Percentiles rank a stretch among this genome's conserved stretches.
Conservation (phyloP, 2,329 filamentous ascomycete genomes). For the Diaporthe velutina region DNA sequence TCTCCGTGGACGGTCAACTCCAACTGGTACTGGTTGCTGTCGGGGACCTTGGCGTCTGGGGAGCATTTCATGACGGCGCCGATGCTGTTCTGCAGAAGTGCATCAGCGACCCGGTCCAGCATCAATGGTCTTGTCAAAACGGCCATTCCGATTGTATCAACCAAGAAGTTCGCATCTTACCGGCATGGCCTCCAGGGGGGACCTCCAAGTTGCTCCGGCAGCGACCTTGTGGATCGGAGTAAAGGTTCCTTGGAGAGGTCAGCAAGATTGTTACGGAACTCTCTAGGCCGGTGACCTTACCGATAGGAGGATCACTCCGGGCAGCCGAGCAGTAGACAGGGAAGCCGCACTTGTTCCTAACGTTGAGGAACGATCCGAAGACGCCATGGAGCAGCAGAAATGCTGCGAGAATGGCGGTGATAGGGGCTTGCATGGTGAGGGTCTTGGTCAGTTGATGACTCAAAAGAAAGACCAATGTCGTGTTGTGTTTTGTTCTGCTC, state of each 20-base stretch:
- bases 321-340: conserved; percentile 2
- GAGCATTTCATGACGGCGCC: conserved; percentile 12
- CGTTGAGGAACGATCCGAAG: conserved; percentile 9
- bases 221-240: background rate
- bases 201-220: background rate
- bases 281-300: background rate
- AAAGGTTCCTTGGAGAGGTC: background rate
- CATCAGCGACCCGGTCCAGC: background rate
- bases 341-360: conserved; percentile 14
- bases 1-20: conserved; percentile 7
- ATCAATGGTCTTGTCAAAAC: no score
- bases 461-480: background rate
- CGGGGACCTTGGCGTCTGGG: background rate
- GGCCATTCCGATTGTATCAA: background rate
- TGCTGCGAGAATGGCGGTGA: background rate
- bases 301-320: background rate
- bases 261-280: background rate
- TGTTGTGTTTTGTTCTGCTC: background rate
- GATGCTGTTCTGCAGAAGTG: background rate
- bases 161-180: background rate
- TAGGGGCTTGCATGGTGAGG: background rate
- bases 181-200: background rate
- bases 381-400: background rate
- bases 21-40: conserved; percentile 18
- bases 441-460: background rate